These are phyloP conservation scores for Sporisorium iseilematis-ciliati DNA, from an alignment of 1,284 basidiomycete species.

Conservation along the genomic window DNA sequence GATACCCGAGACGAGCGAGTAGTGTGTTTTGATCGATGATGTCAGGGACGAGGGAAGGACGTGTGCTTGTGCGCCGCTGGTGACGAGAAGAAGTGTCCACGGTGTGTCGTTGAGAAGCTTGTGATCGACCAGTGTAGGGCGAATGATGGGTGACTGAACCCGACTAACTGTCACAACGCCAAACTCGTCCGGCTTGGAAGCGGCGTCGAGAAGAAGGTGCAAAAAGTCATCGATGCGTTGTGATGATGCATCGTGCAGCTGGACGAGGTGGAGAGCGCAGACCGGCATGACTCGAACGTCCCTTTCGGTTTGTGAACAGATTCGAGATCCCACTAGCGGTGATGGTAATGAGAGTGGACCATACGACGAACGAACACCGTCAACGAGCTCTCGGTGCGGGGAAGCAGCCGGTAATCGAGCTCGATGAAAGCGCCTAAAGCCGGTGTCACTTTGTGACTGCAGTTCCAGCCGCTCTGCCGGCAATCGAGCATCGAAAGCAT, in stretches of 20 bases:
- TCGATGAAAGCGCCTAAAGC: not conserved
- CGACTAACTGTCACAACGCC: slow-evolving; percentile 27
- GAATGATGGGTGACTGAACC: slow-evolving; percentile 41
- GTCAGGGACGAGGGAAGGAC: not conserved
- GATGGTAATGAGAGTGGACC: not conserved
- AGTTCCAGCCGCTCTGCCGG: slow-evolving; percentile 3
- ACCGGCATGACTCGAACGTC: slow-evolving; percentile 29
- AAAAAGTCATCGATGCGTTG: slow-evolving; percentile 21
- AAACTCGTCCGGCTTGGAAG: slow-evolving; percentile 5
- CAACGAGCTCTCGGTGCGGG: too few relatives aligned
- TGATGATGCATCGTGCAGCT: slow-evolving; percentile 22
- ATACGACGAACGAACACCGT: too few relatives aligned
- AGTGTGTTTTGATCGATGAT: slow-evolving; percentile 13
- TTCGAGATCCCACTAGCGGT: not conserved
- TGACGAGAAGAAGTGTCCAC: slow-evolving; percentile 45
- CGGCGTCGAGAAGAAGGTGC: slow-evolving; percentile 7
- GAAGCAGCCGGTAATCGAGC: not conserved
- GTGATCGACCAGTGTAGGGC: slow-evolving; percentile 30
- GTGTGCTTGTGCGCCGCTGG: slow-evolving; percentile 7
- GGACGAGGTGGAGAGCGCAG: slow-evolving; percentile 39
- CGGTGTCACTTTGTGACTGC: too few relatives aligned
- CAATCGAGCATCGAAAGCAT: slow-evolving; percentile 17
- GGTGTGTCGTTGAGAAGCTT: slow-evolving; percentile 34
- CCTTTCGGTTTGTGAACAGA: too few relatives aligned
- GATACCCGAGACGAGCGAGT: slow-evolving; percentile 36